These are phyloP conservation scores for Annona cherimola DNA, from an alignment of 164 flowering plant species.

Conservation along the genomic window DNA sequence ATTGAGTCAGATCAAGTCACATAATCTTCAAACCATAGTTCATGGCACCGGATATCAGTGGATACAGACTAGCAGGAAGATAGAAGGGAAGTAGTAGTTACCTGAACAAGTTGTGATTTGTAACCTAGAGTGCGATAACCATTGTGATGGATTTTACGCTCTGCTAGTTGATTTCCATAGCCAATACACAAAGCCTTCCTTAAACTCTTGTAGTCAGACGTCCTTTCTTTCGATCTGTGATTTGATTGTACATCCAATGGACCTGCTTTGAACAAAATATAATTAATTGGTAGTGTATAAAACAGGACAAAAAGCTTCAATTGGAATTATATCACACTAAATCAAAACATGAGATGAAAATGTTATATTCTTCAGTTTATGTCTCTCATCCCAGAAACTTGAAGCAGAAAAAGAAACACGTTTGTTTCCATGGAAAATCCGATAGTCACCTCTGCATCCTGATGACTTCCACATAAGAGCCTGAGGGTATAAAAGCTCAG, in stretches of 20 bases:
- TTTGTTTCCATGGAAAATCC: too few species aligned
- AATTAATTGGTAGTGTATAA: not conserved
- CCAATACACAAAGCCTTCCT: conserved; percentile 83
- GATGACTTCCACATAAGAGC: too few species aligned
- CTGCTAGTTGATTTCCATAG: conserved; percentile 88
- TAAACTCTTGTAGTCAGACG: conserved; percentile 49
- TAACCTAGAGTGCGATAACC: conserved; percentile 79
- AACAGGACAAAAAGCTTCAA: not conserved
- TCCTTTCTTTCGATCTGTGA: conserved; percentile 37
- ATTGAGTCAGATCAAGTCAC: too few species aligned
- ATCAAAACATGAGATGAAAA: not conserved
- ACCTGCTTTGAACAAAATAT: conserved; percentile 32
- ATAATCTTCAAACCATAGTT: too few species aligned
- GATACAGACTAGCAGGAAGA: not conserved
- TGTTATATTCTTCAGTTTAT: too few species aligned
- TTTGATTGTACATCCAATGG: conserved; percentile 59
- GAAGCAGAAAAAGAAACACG: too few species aligned
- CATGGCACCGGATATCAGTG: not conserved
- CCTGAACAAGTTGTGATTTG: conserved; percentile 86
- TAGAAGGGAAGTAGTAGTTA: conserved; percentile 13
- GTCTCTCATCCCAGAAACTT: too few species aligned
- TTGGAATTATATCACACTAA: not conserved
- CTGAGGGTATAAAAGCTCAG: too few species aligned
- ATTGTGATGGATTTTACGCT: conserved; percentile 89
- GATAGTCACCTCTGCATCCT: too few species aligned